Conservation (phyloP, 1,284 basidiomycete species). For the Bjerkandera adusta region DNA sequence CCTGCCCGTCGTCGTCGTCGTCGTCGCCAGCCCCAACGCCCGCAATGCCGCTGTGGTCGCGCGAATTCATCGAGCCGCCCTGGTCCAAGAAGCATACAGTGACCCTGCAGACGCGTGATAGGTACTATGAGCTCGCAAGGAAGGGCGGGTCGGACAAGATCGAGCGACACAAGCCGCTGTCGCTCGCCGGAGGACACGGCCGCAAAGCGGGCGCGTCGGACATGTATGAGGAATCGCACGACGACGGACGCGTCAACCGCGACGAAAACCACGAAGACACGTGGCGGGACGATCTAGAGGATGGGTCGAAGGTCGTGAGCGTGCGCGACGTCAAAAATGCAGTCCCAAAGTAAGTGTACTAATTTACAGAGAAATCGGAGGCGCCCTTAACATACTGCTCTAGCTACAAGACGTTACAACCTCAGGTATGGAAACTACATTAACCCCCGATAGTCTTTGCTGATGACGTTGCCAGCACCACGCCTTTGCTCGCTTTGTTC, state of each 20-base stretch:
- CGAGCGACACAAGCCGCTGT: slow-evolving; percentile 8
- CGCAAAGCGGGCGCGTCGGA: slow-evolving; percentile 10
- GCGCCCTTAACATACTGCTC: neutral
- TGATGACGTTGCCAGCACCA: slow-evolving; percentile 13
- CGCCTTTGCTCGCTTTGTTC: slow-evolving; percentile 23
- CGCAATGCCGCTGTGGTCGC: slow-evolving; percentile 9
- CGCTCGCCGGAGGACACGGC: slow-evolving; percentile 2
- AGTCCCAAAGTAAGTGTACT: slow-evolving; percentile 15
- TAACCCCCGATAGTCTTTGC: too few species aligned
- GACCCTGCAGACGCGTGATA: neutral
- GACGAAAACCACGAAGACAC: neutral
- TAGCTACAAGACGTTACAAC: slow-evolving; percentile 22
- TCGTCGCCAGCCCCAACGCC: neutral
- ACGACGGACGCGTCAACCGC: neutral
- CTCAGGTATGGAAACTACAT: slow-evolving; percentile 13
- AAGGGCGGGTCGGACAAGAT: slow-evolving; percentile 7
- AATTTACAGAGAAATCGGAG: too few species aligned
- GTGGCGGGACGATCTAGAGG: slow-evolving; percentile 7
- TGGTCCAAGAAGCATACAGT: slow-evolving; percentile 10
- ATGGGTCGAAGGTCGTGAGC: slow-evolving; percentile 10
- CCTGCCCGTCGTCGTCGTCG: too few species aligned
- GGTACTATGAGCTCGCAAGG: slow-evolving; percentile 1
- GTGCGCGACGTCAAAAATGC: slow-evolving; percentile 24
- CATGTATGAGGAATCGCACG: neutral
- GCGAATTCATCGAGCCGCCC: slow-evolving; percentile 8